Base-by-base conservation (phyloP, 2,329 filamentous ascomycete genomes). In the Pseudogymnoascus sp. region DNA sequence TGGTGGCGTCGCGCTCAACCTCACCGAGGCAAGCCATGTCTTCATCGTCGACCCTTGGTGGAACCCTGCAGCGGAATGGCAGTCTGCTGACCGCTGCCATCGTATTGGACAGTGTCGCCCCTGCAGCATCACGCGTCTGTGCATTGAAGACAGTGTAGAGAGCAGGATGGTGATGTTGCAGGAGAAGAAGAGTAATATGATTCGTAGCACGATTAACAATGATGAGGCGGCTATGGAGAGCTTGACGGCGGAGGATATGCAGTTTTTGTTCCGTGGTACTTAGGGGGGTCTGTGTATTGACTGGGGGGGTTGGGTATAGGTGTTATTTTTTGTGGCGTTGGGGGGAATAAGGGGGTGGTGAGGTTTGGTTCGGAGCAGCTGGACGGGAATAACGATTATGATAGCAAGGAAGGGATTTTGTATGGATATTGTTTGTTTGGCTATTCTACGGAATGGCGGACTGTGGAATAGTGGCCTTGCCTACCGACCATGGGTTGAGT, bases 41-140 rank as follows among this genome's bases (percentile, higher is more conserved):
- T 97, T 96, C 75, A 97, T 97, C 66, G 87, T 97, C 64, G 95
- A 99, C 71, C 95, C 95, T 81, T 97, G 95, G 95, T 99, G 95
- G 95, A 97, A 97, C 70, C 95, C 95, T n/a, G 93, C 93, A n/a
- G 93, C 93, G 0, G 95, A 99, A 77, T 99, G 95, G 95, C 95
- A 99, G 77, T 95, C 90, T 66, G 95, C 95, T 2, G 95, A 99
- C 74, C 85, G 90, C 68, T 92, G 89, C 72, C 95, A 97, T 77
- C 92, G 95, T 63, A 99, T 97, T 69, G 95, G 95, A 34, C 95
- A 99, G 78, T 90, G 87, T 57, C 89, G 95, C 6, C 93, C 93
- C 29, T 97, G 95, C 74, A 91, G 91, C 37, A 96, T 99, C 70
- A 97, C 93, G 1, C 87, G 95, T 29, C 84, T 99, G 10, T 96